Evolutionary conservation across 192 early-diverging fungal genomes (phyloP), one percentile per base, ranked within the genome.

Genomic region (Pilaira anomala): DNA sequence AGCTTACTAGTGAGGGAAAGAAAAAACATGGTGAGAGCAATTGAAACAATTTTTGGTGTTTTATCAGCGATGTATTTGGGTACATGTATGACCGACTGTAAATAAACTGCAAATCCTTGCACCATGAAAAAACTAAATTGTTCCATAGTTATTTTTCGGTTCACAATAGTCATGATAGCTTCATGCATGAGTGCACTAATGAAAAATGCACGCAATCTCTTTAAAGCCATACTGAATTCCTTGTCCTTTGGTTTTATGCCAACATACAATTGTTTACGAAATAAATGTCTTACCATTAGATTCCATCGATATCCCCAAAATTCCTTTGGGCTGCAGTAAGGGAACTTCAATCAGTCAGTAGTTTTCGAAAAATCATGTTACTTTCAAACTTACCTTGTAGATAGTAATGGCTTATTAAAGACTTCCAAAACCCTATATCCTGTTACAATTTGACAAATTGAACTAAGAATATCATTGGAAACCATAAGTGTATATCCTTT

Each of bases 251-350:
- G 2, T 4, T 36, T 36, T 36, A 36, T 9, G 7, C 33, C 33
- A 36, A 9, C 33, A 36, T 36, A 55, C 3, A 55, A 26, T 22
- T 55, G 53, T 2, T 55, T 55, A 30, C 30, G 53, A 3, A 55
- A 55, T 8, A 55, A 18, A 33, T 55, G 28, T 30, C 53, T 28
- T 29, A 55, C 29, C 9, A 55, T 55, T 18, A 55, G 19, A 18
- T 55, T 55, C 53, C 53, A 55, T 7, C 53, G n/a, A 33, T 55
- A 30, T 28, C 53, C 53, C 53, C 53, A 55, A 55, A 55, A 55
- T 16, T 55, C 53, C 19, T 55, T 55, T 30, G 53, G 53, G n/a
- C 52, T 54, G 16, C 18, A 21, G 21, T 6, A 8, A 24, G n/a
- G 8, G n/a, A n/a, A n/a, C n/a, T n/a, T n/a, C n/a, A n/a, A n/a